Evolutionary conservation across 345 rosid genomes (phyloP).

Genomic region (Eucalyptus erythrocorys): DNA sequence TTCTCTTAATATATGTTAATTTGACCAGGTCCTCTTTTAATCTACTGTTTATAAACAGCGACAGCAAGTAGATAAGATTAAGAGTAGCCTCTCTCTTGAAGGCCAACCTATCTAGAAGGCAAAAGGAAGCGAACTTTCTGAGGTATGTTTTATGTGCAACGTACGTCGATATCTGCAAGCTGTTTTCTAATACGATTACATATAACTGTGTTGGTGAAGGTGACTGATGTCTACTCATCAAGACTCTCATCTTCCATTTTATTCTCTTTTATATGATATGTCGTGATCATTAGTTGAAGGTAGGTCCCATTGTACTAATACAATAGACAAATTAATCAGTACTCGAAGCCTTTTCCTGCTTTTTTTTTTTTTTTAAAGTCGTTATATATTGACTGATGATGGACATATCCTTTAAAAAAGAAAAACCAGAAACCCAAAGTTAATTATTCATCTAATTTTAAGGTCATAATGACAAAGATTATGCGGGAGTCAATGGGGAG

Average conservation of each 20-base stretch:
- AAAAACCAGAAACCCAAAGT: not conserved
- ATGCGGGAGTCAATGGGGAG: not conserved
- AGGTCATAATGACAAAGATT: not conserved
- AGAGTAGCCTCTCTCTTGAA: not conserved
- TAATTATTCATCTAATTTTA: not conserved
- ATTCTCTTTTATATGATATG: not conserved
- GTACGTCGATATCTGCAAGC: not conserved
- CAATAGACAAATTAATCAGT: not conserved
- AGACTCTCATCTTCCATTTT: not conserved
- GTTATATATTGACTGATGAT: not conserved
- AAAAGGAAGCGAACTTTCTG: not conserved
- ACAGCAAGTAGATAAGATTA: not conserved
- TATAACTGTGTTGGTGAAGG: not conserved
- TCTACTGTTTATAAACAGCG: not conserved
- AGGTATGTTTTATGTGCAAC: not conserved
- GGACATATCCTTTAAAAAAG: not conserved
- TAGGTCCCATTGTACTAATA: not conserved
- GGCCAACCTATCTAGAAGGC: not conserved
- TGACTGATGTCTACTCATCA: not conserved
- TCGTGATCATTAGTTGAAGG: not conserved
- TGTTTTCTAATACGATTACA: not conserved
- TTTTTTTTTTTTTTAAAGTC: not conserved
- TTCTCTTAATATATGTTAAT: not conserved
- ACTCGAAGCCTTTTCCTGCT: not conserved
- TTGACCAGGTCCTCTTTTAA: not conserved